phyloP scores from a whole-genome alignment of 441 rosid species.

The California macrophylla region DNA sequence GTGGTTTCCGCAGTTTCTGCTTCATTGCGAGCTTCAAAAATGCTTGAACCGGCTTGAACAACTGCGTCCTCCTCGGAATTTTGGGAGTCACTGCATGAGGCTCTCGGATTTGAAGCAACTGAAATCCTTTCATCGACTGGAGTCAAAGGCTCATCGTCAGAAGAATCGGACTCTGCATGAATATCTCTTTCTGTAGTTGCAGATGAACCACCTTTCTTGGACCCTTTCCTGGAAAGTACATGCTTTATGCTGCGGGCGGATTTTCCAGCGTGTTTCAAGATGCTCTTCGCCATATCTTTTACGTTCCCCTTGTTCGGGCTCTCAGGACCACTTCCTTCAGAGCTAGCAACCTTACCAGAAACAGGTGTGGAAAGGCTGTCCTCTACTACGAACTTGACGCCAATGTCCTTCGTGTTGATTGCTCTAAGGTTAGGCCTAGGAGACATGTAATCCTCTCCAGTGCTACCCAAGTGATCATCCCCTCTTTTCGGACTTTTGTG shows the following conservation, averaged over 20 bases:
- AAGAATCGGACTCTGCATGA: conserved; percentile 30
- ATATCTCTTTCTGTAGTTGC: conserved; percentile 23
- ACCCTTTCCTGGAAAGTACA: conserved; percentile 56
- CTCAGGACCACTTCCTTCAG: conserved; percentile 34
- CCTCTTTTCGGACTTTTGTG: conserved; percentile 41
- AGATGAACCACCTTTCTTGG: conserved; percentile 27
- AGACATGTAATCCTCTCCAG: conserved; percentile 34
- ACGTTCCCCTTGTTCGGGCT: conserved; percentile 40
- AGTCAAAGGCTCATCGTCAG: conserved; percentile 34
- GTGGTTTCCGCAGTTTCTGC: conserved; percentile 6
- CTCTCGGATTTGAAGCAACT: conserved; percentile 21
- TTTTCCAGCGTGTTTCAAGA: conserved; percentile 56
- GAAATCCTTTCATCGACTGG: conserved; percentile 21
- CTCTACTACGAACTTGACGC: conserved; percentile 39
- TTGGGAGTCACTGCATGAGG: conserved; percentile 18
- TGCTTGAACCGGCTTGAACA: conserved; percentile 16
- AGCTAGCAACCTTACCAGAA: conserved; percentile 31
- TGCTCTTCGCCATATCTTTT: conserved; percentile 52
- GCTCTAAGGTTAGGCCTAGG: conserved; percentile 49
- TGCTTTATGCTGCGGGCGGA: conserved; percentile 53
- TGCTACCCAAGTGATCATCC: conserved; percentile 19
- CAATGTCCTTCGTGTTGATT: conserved; percentile 31
- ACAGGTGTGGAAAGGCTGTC: conserved; percentile 30
- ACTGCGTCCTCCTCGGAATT: conserved; percentile 21
- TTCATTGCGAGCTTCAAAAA: conserved; percentile 16